Evolutionary conservation across 345 rosid species (phyloP).

Genomic region (Eucalyptus sp.): DNA sequence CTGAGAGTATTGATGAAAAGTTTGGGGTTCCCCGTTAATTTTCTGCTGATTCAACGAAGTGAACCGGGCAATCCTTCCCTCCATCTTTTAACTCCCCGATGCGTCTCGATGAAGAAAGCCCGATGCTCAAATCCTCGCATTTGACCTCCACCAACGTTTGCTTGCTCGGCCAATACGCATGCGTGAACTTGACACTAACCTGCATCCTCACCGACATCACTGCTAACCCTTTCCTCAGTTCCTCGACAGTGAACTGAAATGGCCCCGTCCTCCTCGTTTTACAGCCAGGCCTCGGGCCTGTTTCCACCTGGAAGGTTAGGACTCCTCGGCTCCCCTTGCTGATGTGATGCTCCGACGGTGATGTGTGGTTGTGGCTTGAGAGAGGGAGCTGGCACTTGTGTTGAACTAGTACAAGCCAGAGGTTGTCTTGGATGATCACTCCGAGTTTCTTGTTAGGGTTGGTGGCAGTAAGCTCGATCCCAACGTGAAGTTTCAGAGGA

Average conservation of each 20-base stretch:
- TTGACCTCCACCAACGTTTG: background rate
- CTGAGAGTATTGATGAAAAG: no score
- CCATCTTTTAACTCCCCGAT: background rate
- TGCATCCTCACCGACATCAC: background rate
- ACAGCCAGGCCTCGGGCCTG: background rate
- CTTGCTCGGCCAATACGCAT: background rate
- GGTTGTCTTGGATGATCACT: background rate
- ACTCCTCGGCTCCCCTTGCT: background rate
- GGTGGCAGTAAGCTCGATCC: background rate
- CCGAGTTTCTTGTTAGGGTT: background rate
- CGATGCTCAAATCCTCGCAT: background rate
- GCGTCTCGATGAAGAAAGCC: background rate
- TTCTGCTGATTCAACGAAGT: background rate
- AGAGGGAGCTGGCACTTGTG: background rate
- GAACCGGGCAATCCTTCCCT: background rate
- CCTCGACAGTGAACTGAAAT: background rate
- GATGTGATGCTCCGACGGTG: background rate
- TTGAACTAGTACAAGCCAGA: background rate
- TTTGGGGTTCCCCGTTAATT: background rate
- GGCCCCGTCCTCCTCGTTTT: background rate
- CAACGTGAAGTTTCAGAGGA: background rate
- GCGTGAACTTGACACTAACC: background rate
- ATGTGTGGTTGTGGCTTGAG: background rate
- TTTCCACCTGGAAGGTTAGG: background rate
- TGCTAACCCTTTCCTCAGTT: background rate